Conservation (phyloP, 2,329 filamentous ascomycete species). For the Coniochaeta sp. region DNA sequence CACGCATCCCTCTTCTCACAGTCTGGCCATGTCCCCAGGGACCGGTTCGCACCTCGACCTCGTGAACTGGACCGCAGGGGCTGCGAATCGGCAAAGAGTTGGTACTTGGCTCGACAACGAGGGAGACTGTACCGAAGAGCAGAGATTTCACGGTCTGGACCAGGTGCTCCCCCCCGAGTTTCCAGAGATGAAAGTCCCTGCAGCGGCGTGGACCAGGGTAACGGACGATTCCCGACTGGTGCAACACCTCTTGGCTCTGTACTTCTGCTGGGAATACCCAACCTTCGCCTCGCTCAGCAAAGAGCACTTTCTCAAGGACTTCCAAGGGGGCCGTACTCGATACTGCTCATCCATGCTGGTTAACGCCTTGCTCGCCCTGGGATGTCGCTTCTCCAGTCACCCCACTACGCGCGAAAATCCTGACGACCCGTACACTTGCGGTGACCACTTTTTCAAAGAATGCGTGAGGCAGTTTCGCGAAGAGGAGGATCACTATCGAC, state of each 20-base stretch:
- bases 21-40: constrained; percentile 5
- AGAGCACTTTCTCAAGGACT: constrained; percentile 62
- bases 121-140: constrained; percentile 9
- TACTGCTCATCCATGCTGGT: constrained; percentile 63
- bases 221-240: constrained; percentile 51
- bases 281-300: constrained; percentile 67
- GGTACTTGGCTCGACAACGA: constrained; percentile 40
- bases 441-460: constrained; percentile 69
- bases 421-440: constrained; percentile 55
- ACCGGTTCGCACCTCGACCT: not conserved
- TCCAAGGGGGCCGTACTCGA: constrained; percentile 49
- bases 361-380: constrained; percentile 57
- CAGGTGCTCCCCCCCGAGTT: constrained; percentile 40
- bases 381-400: constrained; percentile 61
- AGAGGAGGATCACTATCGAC: constrained; percentile 48
- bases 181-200: constrained; percentile 32
- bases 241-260: constrained; percentile 55
- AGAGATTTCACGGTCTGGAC: constrained; percentile 28
- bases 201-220: constrained; percentile 51
- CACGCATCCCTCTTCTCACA: constrained; percentile 33
- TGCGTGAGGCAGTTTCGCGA: constrained; percentile 51
- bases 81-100: constrained; percentile 35
- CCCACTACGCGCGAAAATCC: constrained; percentile 56
- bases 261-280: constrained; percentile 71
- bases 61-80: constrained; percentile 24